phyloP scores from a whole-genome alignment of 768 basidiomycete species.

The Podaxis carcinomalis region DNA sequence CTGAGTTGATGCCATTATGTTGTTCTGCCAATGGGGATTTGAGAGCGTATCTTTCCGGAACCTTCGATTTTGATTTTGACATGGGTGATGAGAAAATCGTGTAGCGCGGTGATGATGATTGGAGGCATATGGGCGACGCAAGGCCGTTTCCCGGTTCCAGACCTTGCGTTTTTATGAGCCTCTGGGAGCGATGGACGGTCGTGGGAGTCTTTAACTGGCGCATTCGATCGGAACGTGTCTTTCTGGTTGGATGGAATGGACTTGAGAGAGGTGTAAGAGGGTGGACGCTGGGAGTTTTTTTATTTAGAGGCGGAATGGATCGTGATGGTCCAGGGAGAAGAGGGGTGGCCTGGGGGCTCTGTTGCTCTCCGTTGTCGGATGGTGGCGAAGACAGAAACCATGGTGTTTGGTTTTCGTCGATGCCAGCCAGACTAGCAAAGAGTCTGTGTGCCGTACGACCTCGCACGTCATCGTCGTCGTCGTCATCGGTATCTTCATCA shows the following conservation, averaged over 20 bases:
- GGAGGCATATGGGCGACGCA: constrained; percentile 21
- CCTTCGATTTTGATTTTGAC: neutral
- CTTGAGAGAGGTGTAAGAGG: neutral
- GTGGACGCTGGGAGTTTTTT: neutral
- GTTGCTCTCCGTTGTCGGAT: constrained; percentile 15
- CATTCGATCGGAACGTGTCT: neutral
- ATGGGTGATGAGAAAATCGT: constrained; percentile 1
- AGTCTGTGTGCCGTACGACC: constrained; percentile 52
- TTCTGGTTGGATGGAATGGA: neutral
- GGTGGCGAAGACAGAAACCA: constrained; percentile 28
- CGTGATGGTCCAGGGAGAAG: neutral
- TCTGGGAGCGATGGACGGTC: neutral
- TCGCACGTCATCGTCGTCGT: constrained; percentile 45
- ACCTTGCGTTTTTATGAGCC: neutral
- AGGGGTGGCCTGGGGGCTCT: constrained; percentile 4
- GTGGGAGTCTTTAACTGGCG: neutral
- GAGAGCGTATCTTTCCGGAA: neutral
- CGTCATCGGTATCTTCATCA: constrained; percentile 28
- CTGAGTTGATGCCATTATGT: neutral
- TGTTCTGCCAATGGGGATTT: constrained; percentile 4
- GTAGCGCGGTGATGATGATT: neutral
- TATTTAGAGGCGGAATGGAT: neutral
- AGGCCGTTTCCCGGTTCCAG: constrained; percentile 13
- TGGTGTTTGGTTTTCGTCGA: constrained; percentile 28
- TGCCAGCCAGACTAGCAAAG: constrained; percentile 41